Evolutionary conservation across 2,329 filamentous ascomycete genomes (phyloP), one percentile per base, ranked within the genome.

Genomic region (Colletotrichum sojae): DNA sequence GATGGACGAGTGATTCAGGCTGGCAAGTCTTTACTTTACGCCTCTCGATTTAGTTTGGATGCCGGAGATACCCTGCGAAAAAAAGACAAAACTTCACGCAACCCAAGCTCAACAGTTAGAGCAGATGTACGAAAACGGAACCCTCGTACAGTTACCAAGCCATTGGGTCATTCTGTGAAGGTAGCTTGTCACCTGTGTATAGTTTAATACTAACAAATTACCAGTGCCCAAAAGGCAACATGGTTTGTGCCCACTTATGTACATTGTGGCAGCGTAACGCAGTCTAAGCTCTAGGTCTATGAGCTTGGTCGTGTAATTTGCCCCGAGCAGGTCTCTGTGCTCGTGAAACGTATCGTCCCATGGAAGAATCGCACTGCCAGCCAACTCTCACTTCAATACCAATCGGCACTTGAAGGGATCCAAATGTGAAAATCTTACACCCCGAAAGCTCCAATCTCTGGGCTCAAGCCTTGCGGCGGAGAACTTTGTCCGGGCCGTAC

Each of bases 1-100:
- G 84, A 96, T 97, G 92, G 96, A 98, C 82, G 93, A 94, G 80
- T 96, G 86, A 61, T 25, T 25, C 4, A 25, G 22, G 22, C 22
- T 25, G 1, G 20, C 48, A 1, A 0, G 2, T 20, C 9, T 16
- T 4, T 49, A 3, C 3, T 6, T 3, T 49, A 46, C 6, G 10
- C 31, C 10, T 2, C 31, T 36, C 31, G 10, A 9, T 10, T 36
- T 36, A 36, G 31, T 3, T 10, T 36, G 31, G 31, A 36, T 36
- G 31, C 31, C 9, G 31, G 31, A 8, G 31, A 36, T 36, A 10
- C 31, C 31, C 10, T 36, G 2, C 31, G 22, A 36, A 10, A 36
- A 36, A 36, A 10, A 9, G 31, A 36, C 31, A 10, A 9, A 36
- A 36, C 8, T 36, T 36, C 31, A 36, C 8, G 8, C 8, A 36